phyloP scores from a whole-genome alignment of 305 asterid genomes.

The Solanum hybrid region DNA sequence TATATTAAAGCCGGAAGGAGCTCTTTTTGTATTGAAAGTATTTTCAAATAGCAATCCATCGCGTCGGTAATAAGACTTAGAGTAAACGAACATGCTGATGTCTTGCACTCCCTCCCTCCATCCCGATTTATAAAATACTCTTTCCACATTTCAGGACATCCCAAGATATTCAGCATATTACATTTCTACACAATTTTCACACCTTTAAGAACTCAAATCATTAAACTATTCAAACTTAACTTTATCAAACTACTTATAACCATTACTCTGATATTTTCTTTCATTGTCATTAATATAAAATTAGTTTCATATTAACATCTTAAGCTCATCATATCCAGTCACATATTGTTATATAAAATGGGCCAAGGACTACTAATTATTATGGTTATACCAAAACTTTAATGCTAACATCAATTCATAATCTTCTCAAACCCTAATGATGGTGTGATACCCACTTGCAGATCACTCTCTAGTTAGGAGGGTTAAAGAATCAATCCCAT shows the following conservation, averaged over 20 bases:
- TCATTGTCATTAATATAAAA: neutral
- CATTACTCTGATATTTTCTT: neutral
- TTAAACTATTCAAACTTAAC: neutral
- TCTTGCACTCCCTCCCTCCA: neutral
- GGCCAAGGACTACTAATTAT: neutral
- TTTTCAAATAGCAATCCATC: neutral
- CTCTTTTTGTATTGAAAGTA: neutral
- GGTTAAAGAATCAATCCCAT: neutral
- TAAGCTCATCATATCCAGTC: neutral
- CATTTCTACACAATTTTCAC: neutral
- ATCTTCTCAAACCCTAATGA: neutral
- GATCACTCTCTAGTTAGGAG: neutral
- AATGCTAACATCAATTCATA: neutral
- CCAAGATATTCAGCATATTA: neutral
- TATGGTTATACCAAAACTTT: neutral
- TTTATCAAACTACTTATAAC: neutral
- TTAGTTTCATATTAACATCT: neutral
- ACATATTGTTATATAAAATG: neutral
- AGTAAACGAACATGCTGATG: neutral
- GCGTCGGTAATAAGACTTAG: neutral
- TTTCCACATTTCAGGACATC: neutral
- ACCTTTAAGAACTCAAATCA: neutral
- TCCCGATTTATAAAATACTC: neutral
- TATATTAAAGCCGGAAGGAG: neutral
- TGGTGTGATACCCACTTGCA: neutral